A percentile compares a stretch with the other conserved stretches of the same genome.
These are phyloP conservation scores for Corymbia maculata DNA, from an alignment of 345 rosid species.

Conservation along the genomic window DNA sequence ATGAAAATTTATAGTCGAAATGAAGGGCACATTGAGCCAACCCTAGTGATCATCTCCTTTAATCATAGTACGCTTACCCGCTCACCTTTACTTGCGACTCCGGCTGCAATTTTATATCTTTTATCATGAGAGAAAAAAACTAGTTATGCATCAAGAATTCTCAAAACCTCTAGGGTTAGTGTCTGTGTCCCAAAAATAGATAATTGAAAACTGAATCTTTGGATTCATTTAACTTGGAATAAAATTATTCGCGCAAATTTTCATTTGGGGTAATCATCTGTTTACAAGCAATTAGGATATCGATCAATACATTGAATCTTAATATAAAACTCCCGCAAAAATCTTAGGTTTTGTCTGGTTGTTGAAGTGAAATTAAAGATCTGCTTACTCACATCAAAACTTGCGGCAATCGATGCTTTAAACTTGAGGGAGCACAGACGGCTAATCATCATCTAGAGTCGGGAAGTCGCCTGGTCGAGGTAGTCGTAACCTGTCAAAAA, in stretches of 20 bases:
- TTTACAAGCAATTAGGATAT: neutral
- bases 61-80: neutral
- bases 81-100: neutral
- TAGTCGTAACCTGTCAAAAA: neutral
- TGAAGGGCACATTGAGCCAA: neutral
- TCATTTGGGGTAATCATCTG: neutral
- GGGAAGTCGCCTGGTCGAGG: neutral
- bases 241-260: neutral
- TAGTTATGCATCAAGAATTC: neutral
- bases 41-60: neutral
- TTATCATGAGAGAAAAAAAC: neutral
- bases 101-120: neutral
- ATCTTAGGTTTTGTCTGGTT: neutral
- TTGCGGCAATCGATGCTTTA: neutral
- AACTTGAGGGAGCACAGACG: neutral
- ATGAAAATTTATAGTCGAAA: neutral
- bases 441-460: neutral
- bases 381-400: neutral
- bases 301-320: neutral
- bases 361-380: neutral
- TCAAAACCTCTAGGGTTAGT: neutral
- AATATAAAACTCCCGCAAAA: neutral
- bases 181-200: neutral
- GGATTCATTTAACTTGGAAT: neutral
- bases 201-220: neutral